Evolutionary conservation across 768 basidiomycete genomes (phyloP).

Genomic region (Favolaschia claudopus): DNA sequence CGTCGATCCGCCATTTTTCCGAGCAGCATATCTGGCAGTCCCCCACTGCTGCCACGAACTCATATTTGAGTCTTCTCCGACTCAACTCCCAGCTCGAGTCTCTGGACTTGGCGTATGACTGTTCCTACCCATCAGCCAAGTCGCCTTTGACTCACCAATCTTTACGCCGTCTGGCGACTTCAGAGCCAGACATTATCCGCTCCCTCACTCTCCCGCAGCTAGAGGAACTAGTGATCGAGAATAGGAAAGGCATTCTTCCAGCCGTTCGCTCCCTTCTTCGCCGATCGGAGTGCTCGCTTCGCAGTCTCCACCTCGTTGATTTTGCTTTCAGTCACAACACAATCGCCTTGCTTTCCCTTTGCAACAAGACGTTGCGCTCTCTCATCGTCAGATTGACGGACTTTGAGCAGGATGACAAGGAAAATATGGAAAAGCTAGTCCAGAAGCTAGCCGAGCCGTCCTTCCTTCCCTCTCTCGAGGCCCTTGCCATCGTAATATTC

Average conservation of each 20-base stretch:
- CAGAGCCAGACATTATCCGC: conserved; percentile 1
- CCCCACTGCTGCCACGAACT: neutral
- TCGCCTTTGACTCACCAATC: neutral
- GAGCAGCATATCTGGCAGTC: neutral
- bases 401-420: neutral
- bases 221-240: neutral
- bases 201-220: conserved; percentile 5
- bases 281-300: conserved; percentile 11
- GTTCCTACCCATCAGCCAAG: neutral
- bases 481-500: neutral
- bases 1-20: conserved; percentile 1
- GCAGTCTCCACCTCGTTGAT: neutral
- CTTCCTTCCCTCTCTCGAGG: conserved; percentile 16
- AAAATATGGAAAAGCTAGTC: neutral
- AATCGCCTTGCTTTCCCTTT: conserved; percentile 2
- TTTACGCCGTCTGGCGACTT: neutral
- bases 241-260: neutral
- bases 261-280: conserved; percentile 1
- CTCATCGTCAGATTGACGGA: neutral
- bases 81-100: conserved; percentile 1
- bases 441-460: conserved; percentile 8
- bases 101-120: neutral
- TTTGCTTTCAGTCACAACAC: neutral
- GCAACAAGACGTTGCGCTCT: neutral
- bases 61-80: conserved; percentile 1